These are phyloP conservation scores for Sclerotinia trifoliorum DNA, from an alignment of 2,329 filamentous ascomycete species.

Conservation along the genomic window DNA sequence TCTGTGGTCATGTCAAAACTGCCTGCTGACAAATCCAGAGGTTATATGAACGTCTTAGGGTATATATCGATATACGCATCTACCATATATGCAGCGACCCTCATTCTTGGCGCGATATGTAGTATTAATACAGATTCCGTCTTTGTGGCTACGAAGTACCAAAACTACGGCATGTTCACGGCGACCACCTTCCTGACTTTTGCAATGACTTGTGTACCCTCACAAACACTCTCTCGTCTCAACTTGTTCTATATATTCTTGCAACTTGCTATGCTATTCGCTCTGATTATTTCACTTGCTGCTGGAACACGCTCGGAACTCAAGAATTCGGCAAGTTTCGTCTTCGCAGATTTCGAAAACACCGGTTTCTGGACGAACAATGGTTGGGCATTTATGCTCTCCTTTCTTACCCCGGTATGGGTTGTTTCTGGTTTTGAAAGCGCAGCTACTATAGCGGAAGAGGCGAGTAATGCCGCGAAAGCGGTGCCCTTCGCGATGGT, in stretches of 20 bases:
- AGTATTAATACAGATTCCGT: slow-evolving; percentile 33
- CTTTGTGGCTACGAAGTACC: slow-evolving; percentile 37
- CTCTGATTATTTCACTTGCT: slow-evolving; percentile 36
- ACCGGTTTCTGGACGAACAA: slow-evolving; percentile 38
- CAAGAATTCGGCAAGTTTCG: slow-evolving; percentile 36
- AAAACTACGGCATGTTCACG: slow-evolving; percentile 39
- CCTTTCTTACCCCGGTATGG: slow-evolving; percentile 39
- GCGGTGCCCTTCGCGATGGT: slow-evolving; percentile 40
- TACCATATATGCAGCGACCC: slow-evolving; percentile 39
- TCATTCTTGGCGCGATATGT: slow-evolving; percentile 37
- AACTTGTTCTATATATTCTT: slow-evolving; percentile 38
- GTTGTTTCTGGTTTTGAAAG: slow-evolving; percentile 40
- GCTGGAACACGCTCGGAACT: slow-evolving; percentile 35
- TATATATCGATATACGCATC: slow-evolving; percentile 41
- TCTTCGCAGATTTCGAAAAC: slow-evolving; percentile 37
- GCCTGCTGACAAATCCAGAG: slow-evolving; percentile 28
- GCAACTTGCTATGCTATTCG: slow-evolving; percentile 38
- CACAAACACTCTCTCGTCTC: slow-evolving; percentile 34
- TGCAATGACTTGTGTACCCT: slow-evolving; percentile 39
- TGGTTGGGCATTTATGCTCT: slow-evolving; percentile 40
- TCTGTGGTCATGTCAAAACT: background rate
- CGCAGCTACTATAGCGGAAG: slow-evolving; percentile 39
- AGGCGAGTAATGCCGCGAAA: slow-evolving; percentile 38
- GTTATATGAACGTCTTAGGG: slow-evolving; percentile 40
- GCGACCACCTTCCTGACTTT: slow-evolving; percentile 38